phyloP scores from a whole-genome alignment of 2,329 filamentous ascomycete genomes.

The Phymatotrichopsis omnivora region DNA sequence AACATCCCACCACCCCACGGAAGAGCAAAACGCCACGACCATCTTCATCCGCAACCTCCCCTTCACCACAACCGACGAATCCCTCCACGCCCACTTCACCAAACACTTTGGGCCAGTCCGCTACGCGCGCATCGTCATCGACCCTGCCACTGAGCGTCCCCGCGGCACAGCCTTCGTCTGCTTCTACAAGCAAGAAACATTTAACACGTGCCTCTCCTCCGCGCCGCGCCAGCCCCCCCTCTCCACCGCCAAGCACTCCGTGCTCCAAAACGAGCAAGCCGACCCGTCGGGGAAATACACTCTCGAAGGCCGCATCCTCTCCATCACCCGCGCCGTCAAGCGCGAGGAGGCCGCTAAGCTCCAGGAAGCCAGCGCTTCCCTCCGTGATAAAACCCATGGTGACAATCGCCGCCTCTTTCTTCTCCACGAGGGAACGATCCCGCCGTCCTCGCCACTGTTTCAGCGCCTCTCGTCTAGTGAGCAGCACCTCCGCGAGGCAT shows the following conservation, averaged over 20 bases:
- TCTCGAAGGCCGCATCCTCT: constrained; percentile 76
- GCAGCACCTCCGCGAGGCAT: constrained; percentile 77
- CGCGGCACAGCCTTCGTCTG: constrained; percentile 92
- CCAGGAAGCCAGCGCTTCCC: constrained; percentile 54
- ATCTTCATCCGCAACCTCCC: constrained; percentile 91
- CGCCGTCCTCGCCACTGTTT: constrained; percentile 66
- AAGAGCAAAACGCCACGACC: constrained; percentile 60
- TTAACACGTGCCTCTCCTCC: constrained; percentile 61
- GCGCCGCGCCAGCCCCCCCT: constrained; percentile 52
- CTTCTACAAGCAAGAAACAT: constrained; percentile 70
- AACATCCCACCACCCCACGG: too few species aligned
- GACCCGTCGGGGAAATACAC: constrained; percentile 82
- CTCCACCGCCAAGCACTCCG: constrained; percentile 52
- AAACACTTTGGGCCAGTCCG: constrained; percentile 69
- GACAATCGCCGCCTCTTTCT: constrained; percentile 88
- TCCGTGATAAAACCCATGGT: constrained; percentile 59
- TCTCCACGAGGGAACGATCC: constrained; percentile 73
- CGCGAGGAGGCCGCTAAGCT: constrained; percentile 69
- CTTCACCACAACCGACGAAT: constrained; percentile 74
- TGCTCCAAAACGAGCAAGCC: constrained; percentile 74
- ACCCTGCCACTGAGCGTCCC: constrained; percentile 72
- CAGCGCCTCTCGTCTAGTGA: constrained; percentile 66
- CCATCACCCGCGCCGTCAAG: constrained; percentile 74
- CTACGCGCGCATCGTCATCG: constrained; percentile 85
- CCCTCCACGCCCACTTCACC: constrained; percentile 74